Percentiles rank a stretch among this genome's conserved stretches.
Conservation (phyloP, 2,329 filamentous ascomycete species). For the Trichophyton schoenleinii region DNA sequence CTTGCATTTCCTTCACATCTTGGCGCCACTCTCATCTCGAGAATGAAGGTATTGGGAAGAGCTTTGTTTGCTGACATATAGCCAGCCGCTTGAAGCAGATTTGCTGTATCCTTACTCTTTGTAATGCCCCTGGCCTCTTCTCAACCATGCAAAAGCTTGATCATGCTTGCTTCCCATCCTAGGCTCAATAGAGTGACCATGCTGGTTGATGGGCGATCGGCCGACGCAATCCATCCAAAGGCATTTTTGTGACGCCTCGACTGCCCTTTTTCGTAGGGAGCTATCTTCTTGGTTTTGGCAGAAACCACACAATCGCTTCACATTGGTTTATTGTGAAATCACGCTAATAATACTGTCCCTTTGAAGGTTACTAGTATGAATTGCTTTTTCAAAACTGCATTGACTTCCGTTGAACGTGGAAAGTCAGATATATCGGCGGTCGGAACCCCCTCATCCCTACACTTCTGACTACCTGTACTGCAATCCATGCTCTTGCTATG, state of each 20-base stretch:
- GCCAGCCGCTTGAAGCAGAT: not conserved
- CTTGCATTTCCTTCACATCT: not conserved
- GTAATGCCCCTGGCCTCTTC: not conserved
- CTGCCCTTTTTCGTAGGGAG: not conserved
- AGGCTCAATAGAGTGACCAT: not conserved
- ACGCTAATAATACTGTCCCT: not conserved
- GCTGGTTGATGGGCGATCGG: not conserved
- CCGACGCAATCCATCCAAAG: not conserved
- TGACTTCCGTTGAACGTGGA: slow-evolving; percentile 2
- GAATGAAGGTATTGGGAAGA: not conserved
- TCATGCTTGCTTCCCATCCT: not conserved
- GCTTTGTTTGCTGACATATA: not conserved
- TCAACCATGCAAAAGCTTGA: slow-evolving; percentile 3
- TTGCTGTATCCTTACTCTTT: not conserved
- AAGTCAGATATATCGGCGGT: not conserved
- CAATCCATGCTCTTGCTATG: not conserved
- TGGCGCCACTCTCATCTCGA: not conserved
- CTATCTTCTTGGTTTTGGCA: not conserved
- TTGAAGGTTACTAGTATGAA: not conserved
- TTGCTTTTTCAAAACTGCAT: not conserved
- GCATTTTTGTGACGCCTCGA: slow-evolving; percentile 2
- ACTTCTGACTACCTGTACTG: not conserved
- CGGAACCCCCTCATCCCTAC: not conserved
- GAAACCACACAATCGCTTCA: not conserved
- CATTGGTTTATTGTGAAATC: not conserved